Base-by-base conservation (phyloP, 2,329 filamentous ascomycete species). In the Talaromyces rugulosus region DNA sequence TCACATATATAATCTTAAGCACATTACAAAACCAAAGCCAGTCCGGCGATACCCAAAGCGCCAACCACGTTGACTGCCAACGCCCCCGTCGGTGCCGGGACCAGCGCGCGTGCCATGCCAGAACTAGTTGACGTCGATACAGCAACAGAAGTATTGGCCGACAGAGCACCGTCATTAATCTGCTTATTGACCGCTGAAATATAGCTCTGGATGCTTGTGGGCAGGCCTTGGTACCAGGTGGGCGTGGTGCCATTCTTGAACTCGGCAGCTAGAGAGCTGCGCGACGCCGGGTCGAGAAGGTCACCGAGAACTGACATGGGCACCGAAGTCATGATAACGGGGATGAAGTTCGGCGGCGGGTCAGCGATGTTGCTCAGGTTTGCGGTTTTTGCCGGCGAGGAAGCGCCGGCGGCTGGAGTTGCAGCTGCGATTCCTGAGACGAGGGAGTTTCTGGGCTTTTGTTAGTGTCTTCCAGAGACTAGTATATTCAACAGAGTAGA, bases 351-450 rank as follows among this genome's bases (percentile, higher is more conserved):
- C 31, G 64, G 64, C 0, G 74, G 73, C 0, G 74, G 72, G 9
- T 71, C 67, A 5, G 70, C 69, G 55, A 74, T 69, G 62, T 72
- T 73, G 58, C 60, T 68, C n/a, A 74, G 67, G 62, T 73, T 72
- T 34, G 66, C 68, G 30, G 70, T 69, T 58, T 66, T 61, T 42
- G 66, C 68, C 34, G 65, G 65, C 8, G 65, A 42, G 0, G 57
- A 16, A 28, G 62, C 30, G 34, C 31, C 62, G 44, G 61, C 27
- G n/a, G 58, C 56, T 1, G 61, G 61, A 16, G 56, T 40, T 59
- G 61, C 61, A 16, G 51, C 59, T 40, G 51, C 56, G 18, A 59
- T 8, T 28, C 51, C 61, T 9, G 61, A 59, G 31, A 47, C 57
- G 12, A 62, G 57, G 5, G 56, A 59, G 33, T 52, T 57, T 59